Percentiles rank a stretch among this genome's conserved stretches.
Conservation (phyloP, 225 moss, liverwort and hornwort species). For the Lunularia cruciata region DNA sequence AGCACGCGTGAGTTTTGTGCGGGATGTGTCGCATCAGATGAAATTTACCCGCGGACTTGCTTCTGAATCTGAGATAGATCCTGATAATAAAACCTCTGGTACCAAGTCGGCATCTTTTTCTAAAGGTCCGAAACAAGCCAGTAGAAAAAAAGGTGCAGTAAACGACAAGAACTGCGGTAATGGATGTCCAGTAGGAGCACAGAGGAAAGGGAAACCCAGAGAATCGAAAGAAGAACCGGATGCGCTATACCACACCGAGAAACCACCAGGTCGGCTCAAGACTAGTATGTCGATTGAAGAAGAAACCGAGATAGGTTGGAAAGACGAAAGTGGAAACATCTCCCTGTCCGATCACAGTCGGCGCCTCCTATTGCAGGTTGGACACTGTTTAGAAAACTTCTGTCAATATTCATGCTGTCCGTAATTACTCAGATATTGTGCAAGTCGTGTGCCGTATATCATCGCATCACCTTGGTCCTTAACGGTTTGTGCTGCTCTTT, state of each 20-base stretch:
- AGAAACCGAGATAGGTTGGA: slow-evolving; percentile 28
- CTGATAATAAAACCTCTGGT: neutral
- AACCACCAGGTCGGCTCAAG: slow-evolving; percentile 64
- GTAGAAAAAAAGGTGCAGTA: slow-evolving; percentile 16
- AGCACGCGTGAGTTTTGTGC: slow-evolving; percentile 55
- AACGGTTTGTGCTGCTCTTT: neutral
- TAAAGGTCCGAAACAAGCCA: neutral
- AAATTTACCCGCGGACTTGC: slow-evolving; percentile 73
- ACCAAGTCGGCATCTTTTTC: neutral
- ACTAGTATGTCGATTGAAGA: slow-evolving; percentile 65
- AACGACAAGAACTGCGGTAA: slow-evolving; percentile 12
- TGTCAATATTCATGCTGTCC: no score
- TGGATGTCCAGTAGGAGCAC: neutral
- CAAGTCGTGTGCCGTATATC: no score
- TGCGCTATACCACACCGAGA: slow-evolving; percentile 25
- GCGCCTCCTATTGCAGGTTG: slow-evolving; percentile 67
- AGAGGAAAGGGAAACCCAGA: neutral
- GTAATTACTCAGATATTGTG: no score
- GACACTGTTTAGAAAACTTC: no score
- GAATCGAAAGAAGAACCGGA: slow-evolving; percentile 15
- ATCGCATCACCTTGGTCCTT: neutral
- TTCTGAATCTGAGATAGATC: slow-evolving; percentile 41
- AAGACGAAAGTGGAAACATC: slow-evolving; percentile 32
- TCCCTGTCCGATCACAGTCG: slow-evolving; percentile 51
- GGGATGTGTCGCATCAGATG: slow-evolving; percentile 87